Evolutionary conservation across 495 filamentous ascomycete genomes (phyloP).

Genomic region (Lepidopterella palustris): DNA sequence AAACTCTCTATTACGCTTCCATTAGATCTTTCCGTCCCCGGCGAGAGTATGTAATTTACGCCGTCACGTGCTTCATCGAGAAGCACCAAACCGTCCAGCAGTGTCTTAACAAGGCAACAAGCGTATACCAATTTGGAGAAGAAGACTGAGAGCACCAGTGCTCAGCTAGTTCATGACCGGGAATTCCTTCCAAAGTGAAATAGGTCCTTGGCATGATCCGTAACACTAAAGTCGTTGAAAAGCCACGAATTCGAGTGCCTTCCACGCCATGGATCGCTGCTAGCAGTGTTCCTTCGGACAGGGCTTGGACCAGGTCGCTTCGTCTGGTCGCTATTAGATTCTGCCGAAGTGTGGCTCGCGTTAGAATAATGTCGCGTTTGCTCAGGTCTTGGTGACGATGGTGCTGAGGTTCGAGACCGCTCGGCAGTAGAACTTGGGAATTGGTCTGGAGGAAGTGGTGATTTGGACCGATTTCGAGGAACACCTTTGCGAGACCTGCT

Average conservation of each 20-base stretch:
- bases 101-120: constrained; percentile 3
- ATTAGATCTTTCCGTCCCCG: background rate
- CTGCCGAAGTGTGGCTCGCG: constrained; percentile 12
- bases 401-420: constrained; percentile 1
- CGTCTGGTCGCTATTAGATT: constrained; percentile 5
- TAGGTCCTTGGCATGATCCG: constrained; percentile 21
- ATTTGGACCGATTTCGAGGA: constrained; percentile 21
- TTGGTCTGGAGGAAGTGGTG: constrained; percentile 25
- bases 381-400: constrained; percentile 14
- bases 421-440: constrained; percentile 7
- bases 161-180: background rate
- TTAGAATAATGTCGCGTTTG: constrained; percentile 22
- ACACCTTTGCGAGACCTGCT: constrained; percentile 13
- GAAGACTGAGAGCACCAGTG: constrained; percentile 14
- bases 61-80: constrained; percentile 1
- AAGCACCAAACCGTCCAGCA: constrained; percentile 1
- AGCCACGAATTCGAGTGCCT: constrained; percentile 30
- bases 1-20: background rate
- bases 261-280: constrained; percentile 27
- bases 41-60: background rate
- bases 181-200: constrained; percentile 18
- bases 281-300: constrained; percentile 12
- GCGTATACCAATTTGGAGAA: constrained; percentile 11
- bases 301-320: constrained; percentile 10
- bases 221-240: constrained; percentile 29